Base-by-base conservation (phyloP, 225 moss, liverwort and hornwort species). In the Straminergon stramineum region DNA sequence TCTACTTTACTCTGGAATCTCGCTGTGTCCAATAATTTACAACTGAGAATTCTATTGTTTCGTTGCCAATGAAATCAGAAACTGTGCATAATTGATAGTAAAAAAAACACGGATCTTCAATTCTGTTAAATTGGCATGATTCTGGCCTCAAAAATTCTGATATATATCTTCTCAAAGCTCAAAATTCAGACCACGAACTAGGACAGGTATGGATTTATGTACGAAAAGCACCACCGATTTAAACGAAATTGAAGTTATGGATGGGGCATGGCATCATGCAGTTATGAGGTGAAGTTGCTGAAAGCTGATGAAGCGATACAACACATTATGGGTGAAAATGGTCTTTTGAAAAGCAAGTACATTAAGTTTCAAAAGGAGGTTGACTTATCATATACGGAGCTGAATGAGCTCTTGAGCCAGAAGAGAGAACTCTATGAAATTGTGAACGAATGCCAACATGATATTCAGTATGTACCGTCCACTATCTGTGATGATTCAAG, bases 341-440 rank as follows among this genome's bases (percentile, higher is more conserved):
- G 96, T 7, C 91, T 96, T 32, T 90, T 97, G 70, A 93, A 93
- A 68, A 92, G 92, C 83, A 96, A 96, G 86, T 96, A 91, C 70
- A 90, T 90, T 6, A 94, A 93, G 78, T 97, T 97, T 85, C 95
- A 96, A 85, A 94, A 94, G 89, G 95, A 96, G 57, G 93, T 95
- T 23, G 96, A 96, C 82, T 91, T 93, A 62, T 95, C 96, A 52
- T 94, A 92, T 26, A 86, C 94, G 61, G 97, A 97, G 86, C 89
- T 97, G 27, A 88, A 91, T 82, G 87, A 92, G 70, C 90, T 95
- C 26, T 91, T 95, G 80, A 90, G 90, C 55, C 95, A 96, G 77
- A 97, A 96, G 89, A 94, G 92, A 90, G 97, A 97, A 85, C 95
- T 97, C 37, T 97, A 95, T 57, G 93, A 96, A 86, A 95, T 96